Percentiles rank a stretch among this genome's conserved stretches.
Evolutionary conservation across 345 rosid genomes (phyloP).

Genomic region (Microthlaspi erraticum): DNA sequence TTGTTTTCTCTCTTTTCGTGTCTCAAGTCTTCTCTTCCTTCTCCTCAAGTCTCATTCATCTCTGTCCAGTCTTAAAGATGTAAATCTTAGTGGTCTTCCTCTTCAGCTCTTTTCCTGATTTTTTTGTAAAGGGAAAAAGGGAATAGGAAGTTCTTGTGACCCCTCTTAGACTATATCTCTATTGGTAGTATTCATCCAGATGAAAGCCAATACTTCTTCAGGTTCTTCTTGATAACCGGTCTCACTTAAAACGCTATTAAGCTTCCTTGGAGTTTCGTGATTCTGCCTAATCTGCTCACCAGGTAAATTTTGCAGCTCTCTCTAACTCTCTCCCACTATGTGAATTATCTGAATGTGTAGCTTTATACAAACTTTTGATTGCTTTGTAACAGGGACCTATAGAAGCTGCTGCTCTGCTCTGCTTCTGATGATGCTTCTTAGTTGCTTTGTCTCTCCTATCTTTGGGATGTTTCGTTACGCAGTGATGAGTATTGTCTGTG

Average conservation of each 20-base stretch:
- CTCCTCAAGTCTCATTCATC: slow-evolving; percentile 22
- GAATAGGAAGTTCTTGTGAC: slow-evolving; percentile 47
- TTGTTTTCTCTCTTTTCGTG: slow-evolving; percentile 22
- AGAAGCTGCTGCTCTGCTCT: slow-evolving; percentile 31
- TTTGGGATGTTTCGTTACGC: slow-evolving; percentile 22
- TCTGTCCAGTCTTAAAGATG: slow-evolving; percentile 36
- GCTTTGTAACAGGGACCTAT: slow-evolving; percentile 37
- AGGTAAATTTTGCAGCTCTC: slow-evolving; percentile 34
- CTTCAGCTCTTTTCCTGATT: slow-evolving; percentile 61
- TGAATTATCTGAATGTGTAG: slow-evolving; percentile 10
- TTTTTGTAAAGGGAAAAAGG: slow-evolving; percentile 71
- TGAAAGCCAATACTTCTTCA: slow-evolving; percentile 10
- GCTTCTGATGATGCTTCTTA: slow-evolving; percentile 30
- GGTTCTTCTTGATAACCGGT: slow-evolving; percentile 19
- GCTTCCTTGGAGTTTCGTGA: slow-evolving; percentile 28
- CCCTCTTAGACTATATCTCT: slow-evolving; percentile 37
- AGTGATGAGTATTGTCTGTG: slow-evolving; percentile 21
- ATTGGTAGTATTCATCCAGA: slow-evolving; percentile 26
- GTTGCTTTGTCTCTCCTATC: slow-evolving; percentile 34
- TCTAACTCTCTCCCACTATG: not conserved
- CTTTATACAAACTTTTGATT: slow-evolving; percentile 25
- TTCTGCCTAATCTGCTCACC: slow-evolving; percentile 35
- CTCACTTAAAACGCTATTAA: slow-evolving; percentile 14
- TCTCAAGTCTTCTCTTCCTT: slow-evolving; percentile 25
- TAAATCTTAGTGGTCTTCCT: slow-evolving; percentile 44